These are phyloP conservation scores for Nowakowskiella sp. DNA, from an alignment of 192 early-diverging fungal genomes.

Conservation along the genomic window DNA sequence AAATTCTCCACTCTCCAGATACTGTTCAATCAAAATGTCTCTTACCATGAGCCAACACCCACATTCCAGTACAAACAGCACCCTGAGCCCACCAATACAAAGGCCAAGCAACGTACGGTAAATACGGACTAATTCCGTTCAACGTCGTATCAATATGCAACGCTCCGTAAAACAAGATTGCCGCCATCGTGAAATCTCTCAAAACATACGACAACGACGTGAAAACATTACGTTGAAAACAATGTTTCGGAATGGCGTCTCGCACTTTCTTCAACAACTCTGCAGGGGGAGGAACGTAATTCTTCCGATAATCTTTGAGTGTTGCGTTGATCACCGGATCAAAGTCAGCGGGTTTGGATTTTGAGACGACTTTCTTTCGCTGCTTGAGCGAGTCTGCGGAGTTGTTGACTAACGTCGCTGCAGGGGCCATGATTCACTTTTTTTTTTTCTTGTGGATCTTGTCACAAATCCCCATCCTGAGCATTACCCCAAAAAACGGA, in stretches of 20 bases:
- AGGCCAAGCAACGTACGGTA: slow-evolving; percentile 61
- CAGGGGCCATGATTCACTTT: too few relatives aligned
- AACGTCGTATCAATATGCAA: slow-evolving; percentile 50
- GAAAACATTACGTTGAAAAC: slow-evolving; percentile 79
- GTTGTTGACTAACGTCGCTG: too few relatives aligned
- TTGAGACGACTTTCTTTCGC: too few relatives aligned
- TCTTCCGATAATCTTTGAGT: too few relatives aligned
- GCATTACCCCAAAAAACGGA: too few relatives aligned
- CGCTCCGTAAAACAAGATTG: slow-evolving; percentile 57
- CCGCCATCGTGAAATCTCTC: slow-evolving; percentile 65
- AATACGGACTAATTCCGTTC: slow-evolving; percentile 23
- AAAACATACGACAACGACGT: slow-evolving; percentile 70
- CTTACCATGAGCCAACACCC: slow-evolving; percentile 45
- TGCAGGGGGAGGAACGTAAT: slow-evolving; percentile 50
- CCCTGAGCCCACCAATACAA: slow-evolving; percentile 73
- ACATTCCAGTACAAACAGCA: slow-evolving; percentile 68
- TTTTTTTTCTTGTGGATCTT: too few relatives aligned
- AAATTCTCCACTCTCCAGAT: background rate
- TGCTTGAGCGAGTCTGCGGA: too few relatives aligned
- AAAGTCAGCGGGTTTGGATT: too few relatives aligned
- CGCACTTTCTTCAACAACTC: slow-evolving; percentile 91
- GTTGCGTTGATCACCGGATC: too few relatives aligned
- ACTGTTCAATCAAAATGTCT: background rate
- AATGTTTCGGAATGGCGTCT: slow-evolving; percentile 82
- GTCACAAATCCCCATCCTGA: too few relatives aligned